A percentile compares a stretch with the other conserved stretches of the same genome.
Evolutionary conservation across 305 asterid species (phyloP).

Genomic region (Solanum hybrid): DNA sequence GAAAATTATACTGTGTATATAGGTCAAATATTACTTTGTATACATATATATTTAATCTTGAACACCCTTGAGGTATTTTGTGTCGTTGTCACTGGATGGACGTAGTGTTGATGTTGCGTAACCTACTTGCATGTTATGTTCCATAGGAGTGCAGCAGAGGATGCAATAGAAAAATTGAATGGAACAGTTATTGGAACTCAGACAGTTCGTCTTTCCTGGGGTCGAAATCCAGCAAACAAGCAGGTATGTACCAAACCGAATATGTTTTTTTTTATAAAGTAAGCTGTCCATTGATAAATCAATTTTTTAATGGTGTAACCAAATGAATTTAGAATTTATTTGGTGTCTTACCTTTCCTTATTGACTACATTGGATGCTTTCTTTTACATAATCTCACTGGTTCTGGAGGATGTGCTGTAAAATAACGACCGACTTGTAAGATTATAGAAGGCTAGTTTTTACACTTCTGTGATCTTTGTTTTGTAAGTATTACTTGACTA

Average conservation of each 20-base stretch:
- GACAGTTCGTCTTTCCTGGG: constrained; percentile 95
- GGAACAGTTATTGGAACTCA: constrained; percentile 77
- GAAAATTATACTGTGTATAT: not conserved
- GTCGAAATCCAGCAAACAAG: constrained; percentile 68
- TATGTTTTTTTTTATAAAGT: not conserved
- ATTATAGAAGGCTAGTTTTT: not conserved
- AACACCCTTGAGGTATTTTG: not conserved
- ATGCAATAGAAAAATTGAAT: constrained; percentile 69
- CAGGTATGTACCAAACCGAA: constrained; percentile 20
- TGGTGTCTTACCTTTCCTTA: not conserved
- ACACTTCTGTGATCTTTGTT: not conserved
- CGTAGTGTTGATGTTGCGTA: not conserved
- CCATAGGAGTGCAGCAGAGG: constrained; percentile 74
- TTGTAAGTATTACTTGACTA: not conserved
- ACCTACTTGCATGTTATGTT: not conserved
- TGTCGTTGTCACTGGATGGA: not conserved
- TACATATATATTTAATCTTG: not conserved
- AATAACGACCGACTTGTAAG: not conserved
- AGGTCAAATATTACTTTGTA: not conserved
- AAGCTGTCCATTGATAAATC: not conserved
- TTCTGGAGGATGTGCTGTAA: not conserved
- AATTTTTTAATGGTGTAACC: not conserved
- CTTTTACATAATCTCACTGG: not conserved
- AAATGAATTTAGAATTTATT: not conserved
- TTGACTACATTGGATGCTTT: not conserved